Conservation (phyloP, 495 filamentous ascomycete species). For the Hypoxylon fragiforme region DNA sequence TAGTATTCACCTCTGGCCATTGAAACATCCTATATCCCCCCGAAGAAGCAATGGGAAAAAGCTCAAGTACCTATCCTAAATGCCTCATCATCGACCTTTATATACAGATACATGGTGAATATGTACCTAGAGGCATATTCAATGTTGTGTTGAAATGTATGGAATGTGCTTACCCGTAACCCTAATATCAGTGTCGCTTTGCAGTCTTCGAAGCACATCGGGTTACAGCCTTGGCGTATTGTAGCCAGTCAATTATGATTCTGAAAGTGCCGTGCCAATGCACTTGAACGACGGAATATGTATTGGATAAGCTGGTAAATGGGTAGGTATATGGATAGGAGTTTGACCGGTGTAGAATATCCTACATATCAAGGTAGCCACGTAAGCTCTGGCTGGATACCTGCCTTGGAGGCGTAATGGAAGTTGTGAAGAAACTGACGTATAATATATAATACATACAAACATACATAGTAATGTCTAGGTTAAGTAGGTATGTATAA, state of each 20-base stretch:
- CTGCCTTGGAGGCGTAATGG: background rate
- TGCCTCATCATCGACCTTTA: no score
- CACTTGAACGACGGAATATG: no score
- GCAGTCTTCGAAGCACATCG: constrained; percentile 10
- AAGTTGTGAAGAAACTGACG: background rate
- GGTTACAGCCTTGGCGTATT: constrained; percentile 2
- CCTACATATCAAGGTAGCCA: constrained; percentile 11
- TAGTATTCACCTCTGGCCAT: background rate
- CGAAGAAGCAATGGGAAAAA: no score
- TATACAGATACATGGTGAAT: no score
- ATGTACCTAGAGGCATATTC: background rate
- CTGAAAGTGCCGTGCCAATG: no score
- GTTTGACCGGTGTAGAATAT: constrained; percentile 14
- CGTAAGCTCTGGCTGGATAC: constrained; percentile 11
- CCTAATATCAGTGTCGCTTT: no score
- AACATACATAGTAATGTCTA: background rate
- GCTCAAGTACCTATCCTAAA: no score
- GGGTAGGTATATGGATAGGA: background rate
- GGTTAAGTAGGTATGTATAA: no score
- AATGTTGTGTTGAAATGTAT: constrained; percentile 7
- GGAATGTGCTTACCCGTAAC: no score
- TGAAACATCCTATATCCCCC: no score
- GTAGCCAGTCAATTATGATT: no score
- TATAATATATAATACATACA: background rate
- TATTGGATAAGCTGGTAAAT: no score